These are phyloP conservation scores for Stachybotrys chlorohalonatus DNA, from an alignment of 2,329 filamentous ascomycete species.

Conservation along the genomic window DNA sequence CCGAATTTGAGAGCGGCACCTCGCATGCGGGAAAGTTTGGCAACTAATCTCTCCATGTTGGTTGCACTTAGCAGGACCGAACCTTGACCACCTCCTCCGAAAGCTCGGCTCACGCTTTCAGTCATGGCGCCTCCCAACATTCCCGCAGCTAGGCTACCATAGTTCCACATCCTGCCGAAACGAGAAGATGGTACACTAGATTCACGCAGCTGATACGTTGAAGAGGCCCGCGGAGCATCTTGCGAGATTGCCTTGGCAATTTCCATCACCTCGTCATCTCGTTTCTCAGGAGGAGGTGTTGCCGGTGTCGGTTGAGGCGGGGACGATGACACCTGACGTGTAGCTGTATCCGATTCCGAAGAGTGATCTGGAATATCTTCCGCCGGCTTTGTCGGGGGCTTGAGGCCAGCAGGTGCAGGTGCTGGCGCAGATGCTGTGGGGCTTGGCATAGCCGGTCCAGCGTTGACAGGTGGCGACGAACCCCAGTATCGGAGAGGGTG, in stretches of 20 bases:
- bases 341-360: no score
- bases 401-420: neutral
- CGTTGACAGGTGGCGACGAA: constrained; percentile 11
- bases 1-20: constrained; percentile 95
- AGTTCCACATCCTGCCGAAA: constrained; percentile 86
- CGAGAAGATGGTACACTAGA: constrained; percentile 86
- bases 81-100: constrained; percentile 57
- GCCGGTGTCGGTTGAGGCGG: constrained; percentile 1
- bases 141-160: constrained; percentile 82
- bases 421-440: neutral
- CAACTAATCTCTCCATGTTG: constrained; percentile 89
- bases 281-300: neutral
- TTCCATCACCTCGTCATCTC: constrained; percentile 8
- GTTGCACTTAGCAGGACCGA: constrained; percentile 79
- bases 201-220: constrained; percentile 65
- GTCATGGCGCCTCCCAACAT: constrained; percentile 91
- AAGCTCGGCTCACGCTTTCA: constrained; percentile 72
- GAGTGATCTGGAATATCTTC: no score
- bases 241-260: constrained; percentile 15
- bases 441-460: neutral
- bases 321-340: no score
- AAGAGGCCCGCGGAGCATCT: constrained; percentile 8
- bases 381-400: neutral
- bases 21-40: constrained; percentile 91
- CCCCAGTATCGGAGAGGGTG: constrained; percentile 28